Evolutionary conservation across 176 grass and related monocot species (phyloP).

Genomic region (Microstegium vimineum): DNA sequence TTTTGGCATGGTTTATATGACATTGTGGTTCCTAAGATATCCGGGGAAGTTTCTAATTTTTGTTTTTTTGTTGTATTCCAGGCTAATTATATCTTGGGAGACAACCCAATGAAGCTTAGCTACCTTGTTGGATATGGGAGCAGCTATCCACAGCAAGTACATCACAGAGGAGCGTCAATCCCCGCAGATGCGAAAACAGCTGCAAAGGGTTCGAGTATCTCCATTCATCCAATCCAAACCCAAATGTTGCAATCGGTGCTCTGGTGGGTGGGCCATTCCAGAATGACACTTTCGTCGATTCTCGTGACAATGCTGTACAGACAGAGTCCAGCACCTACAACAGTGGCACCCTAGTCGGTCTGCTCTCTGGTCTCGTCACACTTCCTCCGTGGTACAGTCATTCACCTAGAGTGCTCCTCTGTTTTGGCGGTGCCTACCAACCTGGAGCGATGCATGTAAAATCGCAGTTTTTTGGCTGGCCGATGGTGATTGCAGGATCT

Average conservation of each 20-base stretch:
- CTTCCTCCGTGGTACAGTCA: slow-evolving; percentile 56
- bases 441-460: background rate
- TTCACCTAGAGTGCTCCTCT: slow-evolving; percentile 52
- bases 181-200: slow-evolving; percentile 56
- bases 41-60: slow-evolving; percentile 30
- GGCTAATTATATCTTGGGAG: slow-evolving; percentile 80
- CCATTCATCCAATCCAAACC: slow-evolving; percentile 55
- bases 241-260: slow-evolving; percentile 77
- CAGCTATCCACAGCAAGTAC: slow-evolving; percentile 79
- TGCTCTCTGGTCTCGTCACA: slow-evolving; percentile 80
- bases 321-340: slow-evolving; percentile 92
- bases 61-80: slow-evolving; percentile 32
- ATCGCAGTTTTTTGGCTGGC: background rate
- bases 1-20: too few species aligned
- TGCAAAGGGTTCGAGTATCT: slow-evolving; percentile 89
- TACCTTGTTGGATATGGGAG: slow-evolving; percentile 92
- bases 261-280: slow-evolving; percentile 87
- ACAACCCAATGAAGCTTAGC: slow-evolving; percentile 95
- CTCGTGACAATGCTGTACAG: slow-evolving; percentile 76
- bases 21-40: too few species aligned
- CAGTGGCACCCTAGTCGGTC: slow-evolving; percentile 71
- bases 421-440: background rate
- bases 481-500: background rate
- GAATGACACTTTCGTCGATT: slow-evolving; percentile 76
- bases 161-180: slow-evolving; percentile 91